phyloP scores from a whole-genome alignment of 192 early-diverging fungal genomes.

The Coemansia reversa region DNA sequence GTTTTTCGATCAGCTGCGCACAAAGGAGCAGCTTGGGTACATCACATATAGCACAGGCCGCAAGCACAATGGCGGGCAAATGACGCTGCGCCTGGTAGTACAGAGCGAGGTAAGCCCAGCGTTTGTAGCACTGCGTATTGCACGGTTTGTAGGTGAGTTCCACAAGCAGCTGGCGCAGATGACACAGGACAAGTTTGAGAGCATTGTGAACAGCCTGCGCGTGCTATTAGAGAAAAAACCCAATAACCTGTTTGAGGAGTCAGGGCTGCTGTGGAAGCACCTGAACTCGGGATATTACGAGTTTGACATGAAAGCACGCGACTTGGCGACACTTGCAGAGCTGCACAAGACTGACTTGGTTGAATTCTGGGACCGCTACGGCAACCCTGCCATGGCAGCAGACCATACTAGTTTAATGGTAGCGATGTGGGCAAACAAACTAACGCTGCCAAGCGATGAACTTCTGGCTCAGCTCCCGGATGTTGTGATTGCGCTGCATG shows the following conservation, averaged over 20 bases:
- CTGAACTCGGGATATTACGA: conserved; percentile 72
- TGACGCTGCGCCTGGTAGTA: conserved; percentile 77
- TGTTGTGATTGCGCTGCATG: conserved; percentile 27
- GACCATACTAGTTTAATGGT: conserved; percentile 18
- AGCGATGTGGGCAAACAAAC: conserved; percentile 41
- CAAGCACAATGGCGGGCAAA: conserved; percentile 70
- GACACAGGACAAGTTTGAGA: conserved; percentile 63
- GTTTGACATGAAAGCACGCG: conserved; percentile 64
- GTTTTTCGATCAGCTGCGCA: conserved; percentile 90
- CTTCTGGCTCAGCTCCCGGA: conserved; percentile 26
- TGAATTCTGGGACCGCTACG: conserved; percentile 40
- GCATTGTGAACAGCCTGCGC: conserved; percentile 66
- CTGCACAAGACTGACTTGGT: conserved; percentile 32
- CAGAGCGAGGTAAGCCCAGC: conserved; percentile 84
- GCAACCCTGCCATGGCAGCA: conserved; percentile 24
- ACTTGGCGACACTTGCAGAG: conserved; percentile 17
- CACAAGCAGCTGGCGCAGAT: conserved; percentile 60
- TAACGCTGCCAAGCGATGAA: conserved; percentile 23
- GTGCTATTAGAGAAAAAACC: conserved; percentile 66
- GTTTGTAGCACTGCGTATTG: conserved; percentile 78
- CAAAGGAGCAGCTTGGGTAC: conserved; percentile 85
- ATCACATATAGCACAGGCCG: conserved; percentile 57
- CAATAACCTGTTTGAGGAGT: conserved; percentile 76
- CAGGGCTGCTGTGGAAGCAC: conserved; percentile 63
- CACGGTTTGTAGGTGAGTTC: conserved; percentile 69